Evolutionary conservation across 768 basidiomycete genomes (phyloP).

Genomic region (Kockovaella imperatae): DNA sequence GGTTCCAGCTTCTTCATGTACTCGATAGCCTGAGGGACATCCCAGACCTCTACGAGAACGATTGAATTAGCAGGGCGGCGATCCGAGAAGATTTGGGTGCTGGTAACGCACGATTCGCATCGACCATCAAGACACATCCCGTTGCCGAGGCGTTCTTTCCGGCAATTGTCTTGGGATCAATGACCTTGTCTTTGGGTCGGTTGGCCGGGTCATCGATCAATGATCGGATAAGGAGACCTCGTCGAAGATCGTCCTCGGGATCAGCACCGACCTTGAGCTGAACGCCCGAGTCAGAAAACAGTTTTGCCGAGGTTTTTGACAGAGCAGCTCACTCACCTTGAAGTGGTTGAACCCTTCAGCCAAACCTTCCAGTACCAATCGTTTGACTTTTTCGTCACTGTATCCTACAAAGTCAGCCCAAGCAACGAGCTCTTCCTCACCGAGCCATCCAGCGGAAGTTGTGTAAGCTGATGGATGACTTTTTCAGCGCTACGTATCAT

Average conservation of each 20-base stretch:
- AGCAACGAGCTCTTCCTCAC: no score
- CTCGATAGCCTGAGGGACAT: conserved; percentile 84
- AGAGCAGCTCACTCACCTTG: no score
- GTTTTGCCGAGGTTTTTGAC: no score
- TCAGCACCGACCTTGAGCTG: conserved; percentile 88
- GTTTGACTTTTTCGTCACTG: conserved; percentile 80
- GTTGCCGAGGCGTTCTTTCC: conserved; percentile 94
- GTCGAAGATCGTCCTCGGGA: conserved; percentile 70
- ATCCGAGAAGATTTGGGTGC: neutral
- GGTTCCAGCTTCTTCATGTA: conserved; percentile 72
- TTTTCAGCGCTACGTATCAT: no score
- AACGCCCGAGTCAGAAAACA: no score
- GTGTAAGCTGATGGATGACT: no score
- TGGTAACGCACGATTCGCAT: conserved; percentile 66
- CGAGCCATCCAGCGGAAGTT: conserved; percentile 87
- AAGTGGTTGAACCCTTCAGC: conserved; percentile 91
- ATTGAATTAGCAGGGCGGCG: neutral
- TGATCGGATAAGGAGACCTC: conserved; percentile 80
- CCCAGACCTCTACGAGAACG: conserved; percentile 45
- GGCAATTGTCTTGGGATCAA: conserved; percentile 59
- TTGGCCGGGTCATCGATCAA: conserved; percentile 90
- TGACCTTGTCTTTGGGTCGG: conserved; percentile 56
- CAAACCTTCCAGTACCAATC: conserved; percentile 78
- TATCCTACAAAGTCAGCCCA: no score
- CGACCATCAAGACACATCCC: conserved; percentile 91